Evolutionary conservation across 208 protist species (phyloP).

Genomic region (Leptomonas pyrrhocoris): DNA sequence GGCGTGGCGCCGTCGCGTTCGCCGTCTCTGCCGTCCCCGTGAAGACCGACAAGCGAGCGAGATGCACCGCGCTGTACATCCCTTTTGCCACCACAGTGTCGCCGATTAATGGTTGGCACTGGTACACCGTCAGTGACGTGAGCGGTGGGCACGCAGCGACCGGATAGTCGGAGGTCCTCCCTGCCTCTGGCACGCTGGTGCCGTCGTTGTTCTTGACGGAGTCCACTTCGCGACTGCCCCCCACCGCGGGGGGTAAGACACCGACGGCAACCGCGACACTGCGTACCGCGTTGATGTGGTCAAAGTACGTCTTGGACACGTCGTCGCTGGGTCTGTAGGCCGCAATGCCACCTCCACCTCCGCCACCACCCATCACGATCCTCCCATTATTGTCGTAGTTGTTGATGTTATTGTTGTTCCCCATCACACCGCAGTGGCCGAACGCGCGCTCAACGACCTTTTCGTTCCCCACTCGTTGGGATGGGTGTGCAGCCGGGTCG

Average conservation of each 20-base stretch:
- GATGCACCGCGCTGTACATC: slow-evolving; percentile 49
- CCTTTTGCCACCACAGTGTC: slow-evolving; percentile 49
- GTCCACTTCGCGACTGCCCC: background rate
- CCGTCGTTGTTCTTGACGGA: slow-evolving; percentile 17
- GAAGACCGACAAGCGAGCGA: slow-evolving; percentile 61
- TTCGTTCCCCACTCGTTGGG: slow-evolving; percentile 2
- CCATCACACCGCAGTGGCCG: background rate
- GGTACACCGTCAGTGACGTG: slow-evolving; percentile 35
- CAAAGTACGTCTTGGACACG: slow-evolving; percentile 29
- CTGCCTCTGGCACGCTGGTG: background rate
- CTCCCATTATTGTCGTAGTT: background rate
- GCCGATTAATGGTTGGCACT: slow-evolving; percentile 31
- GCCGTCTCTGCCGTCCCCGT: slow-evolving; percentile 19
- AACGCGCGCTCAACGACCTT: background rate
- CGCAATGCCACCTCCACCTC: slow-evolving; percentile 19
- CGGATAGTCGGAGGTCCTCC: background rate
- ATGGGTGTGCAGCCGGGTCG: background rate
- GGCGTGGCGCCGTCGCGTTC: slow-evolving; percentile 16
- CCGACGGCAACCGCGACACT: slow-evolving; percentile 29
- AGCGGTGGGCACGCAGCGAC: slow-evolving; percentile 12
- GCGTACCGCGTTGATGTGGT: slow-evolving; percentile 33
- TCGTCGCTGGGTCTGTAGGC: slow-evolving; percentile 34
- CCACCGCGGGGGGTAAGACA: slow-evolving; percentile 21
- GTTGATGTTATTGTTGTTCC: slow-evolving; percentile 14
- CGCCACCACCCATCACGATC: background rate